phyloP scores from a whole-genome alignment of 306 rosid genomes.

The Ormosia emarginata region DNA sequence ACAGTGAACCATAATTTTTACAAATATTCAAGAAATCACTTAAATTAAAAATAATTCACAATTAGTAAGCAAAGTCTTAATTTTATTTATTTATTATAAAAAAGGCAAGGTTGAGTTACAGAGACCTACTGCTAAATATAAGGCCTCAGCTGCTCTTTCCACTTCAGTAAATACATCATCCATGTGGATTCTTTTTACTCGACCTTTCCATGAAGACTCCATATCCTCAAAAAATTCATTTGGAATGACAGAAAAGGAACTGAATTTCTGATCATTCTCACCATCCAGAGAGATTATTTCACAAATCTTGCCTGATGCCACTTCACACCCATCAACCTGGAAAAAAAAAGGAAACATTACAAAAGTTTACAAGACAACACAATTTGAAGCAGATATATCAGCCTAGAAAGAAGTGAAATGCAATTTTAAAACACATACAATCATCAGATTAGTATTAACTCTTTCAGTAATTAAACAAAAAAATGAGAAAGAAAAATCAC shows the following conservation, averaged over 20 bases:
- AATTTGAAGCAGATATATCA: constrained; percentile 3
- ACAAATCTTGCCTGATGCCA: constrained; percentile 60
- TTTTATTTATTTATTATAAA: background rate
- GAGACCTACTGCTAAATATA: constrained; percentile 70
- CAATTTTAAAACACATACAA: background rate
- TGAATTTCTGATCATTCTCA: constrained; percentile 62
- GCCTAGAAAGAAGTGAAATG: constrained; percentile 4
- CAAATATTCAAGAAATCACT: no score
- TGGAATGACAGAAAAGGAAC: constrained; percentile 69
- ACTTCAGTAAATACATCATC: constrained; percentile 63
- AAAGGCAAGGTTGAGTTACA: constrained; percentile 9
- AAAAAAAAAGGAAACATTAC: constrained; percentile 15
- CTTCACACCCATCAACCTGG: constrained; percentile 75
- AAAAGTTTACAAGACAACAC: constrained; percentile 10
- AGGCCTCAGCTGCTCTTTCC: constrained; percentile 71
- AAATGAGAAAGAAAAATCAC: background rate
- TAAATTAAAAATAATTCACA: background rate
- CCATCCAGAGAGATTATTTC: constrained; percentile 66
- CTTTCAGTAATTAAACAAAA: background rate
- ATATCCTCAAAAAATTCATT: constrained; percentile 80
- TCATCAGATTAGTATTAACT: background rate
- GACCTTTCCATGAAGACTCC: constrained; percentile 90
- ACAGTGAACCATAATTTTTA: no score
- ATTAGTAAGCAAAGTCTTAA: background rate
- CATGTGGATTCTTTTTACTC: constrained; percentile 77